Conservation (phyloP, 805 yeast genomes). For the Grigorovia transvaalensis region DNA sequence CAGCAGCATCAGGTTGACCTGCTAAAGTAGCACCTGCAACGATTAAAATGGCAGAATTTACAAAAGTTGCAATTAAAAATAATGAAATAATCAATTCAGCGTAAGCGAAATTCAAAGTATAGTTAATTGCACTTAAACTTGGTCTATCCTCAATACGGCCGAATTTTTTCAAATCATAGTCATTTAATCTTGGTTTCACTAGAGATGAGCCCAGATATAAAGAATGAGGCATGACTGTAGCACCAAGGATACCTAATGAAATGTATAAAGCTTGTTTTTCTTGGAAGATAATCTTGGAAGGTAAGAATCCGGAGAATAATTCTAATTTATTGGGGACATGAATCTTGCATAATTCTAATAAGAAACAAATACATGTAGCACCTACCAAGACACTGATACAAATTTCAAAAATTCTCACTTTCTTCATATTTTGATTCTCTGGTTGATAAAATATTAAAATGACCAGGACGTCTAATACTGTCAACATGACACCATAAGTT, state of each 20-base stretch:
- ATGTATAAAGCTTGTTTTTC: slow-evolving; percentile 64
- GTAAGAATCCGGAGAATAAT: slow-evolving; percentile 60
- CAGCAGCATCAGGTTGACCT: slow-evolving; percentile 52
- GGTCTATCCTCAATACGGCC: slow-evolving; percentile 48
- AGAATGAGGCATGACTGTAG: slow-evolving; percentile 93
- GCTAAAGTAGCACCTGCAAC: slow-evolving; percentile 84
- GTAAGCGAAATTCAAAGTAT: slow-evolving; percentile 69
- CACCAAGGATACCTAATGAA: slow-evolving; percentile 79
- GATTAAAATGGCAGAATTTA: slow-evolving; percentile 78
- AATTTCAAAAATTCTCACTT: slow-evolving; percentile 66
- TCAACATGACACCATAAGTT: slow-evolving; percentile 61
- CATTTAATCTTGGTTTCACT: slow-evolving; percentile 75
- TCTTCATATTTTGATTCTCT: slow-evolving; percentile 61
- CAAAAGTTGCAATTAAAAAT: slow-evolving; percentile 84
- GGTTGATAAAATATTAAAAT: slow-evolving; percentile 71
- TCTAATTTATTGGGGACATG: slow-evolving; percentile 41
- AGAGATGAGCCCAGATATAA: slow-evolving; percentile 76
- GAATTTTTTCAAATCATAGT: slow-evolving; percentile 54
- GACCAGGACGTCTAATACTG: slow-evolving; percentile 72
- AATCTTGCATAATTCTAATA: slow-evolving; percentile 54
- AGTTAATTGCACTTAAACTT: slow-evolving; percentile 67
- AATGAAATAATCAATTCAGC: slow-evolving; percentile 75
- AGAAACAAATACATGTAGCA: slow-evolving; percentile 67
- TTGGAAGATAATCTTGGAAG: slow-evolving; percentile 47
- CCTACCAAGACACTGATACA: slow-evolving; percentile 63